phyloP scores from a whole-genome alignment of 495 filamentous ascomycete genomes.

The Penicillium bialowiezense region DNA sequence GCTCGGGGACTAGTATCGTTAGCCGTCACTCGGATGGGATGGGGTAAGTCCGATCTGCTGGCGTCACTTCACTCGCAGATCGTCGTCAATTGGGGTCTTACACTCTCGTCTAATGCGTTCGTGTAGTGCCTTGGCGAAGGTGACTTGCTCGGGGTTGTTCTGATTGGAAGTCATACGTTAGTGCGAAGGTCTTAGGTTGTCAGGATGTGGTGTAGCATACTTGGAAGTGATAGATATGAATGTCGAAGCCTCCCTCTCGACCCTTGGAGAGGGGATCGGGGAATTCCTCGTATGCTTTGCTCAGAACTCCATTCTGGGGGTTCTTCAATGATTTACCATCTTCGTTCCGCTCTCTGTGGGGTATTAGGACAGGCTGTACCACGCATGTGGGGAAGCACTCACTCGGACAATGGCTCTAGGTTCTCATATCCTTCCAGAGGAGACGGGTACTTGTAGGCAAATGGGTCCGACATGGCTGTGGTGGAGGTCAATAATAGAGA shows the following conservation, averaged over 20 bases:
- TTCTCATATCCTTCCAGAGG: conserved; percentile 67
- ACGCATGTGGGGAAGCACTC: conserved; percentile 20
- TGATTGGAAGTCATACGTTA: no score
- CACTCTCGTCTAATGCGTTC: conserved; percentile 80
- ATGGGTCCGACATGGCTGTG: conserved; percentile 35
- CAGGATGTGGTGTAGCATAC: conserved; percentile 25
- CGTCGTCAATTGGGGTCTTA: conserved; percentile 30
- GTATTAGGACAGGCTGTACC: neutral
- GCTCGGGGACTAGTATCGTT: conserved; percentile 65
- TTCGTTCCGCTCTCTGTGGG: conserved; percentile 42
- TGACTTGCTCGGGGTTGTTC: conserved; percentile 56
- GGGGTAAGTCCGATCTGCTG: no score
- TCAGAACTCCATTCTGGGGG: conserved; percentile 51
- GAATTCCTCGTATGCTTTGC: conserved; percentile 64
- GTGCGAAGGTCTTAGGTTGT: no score
- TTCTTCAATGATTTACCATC: conserved; percentile 70
- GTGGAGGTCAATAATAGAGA: neutral
- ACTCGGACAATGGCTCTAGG: conserved; percentile 60
- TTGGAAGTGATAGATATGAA: conserved; percentile 78
- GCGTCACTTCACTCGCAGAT: no score
- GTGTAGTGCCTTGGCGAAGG: conserved; percentile 69
- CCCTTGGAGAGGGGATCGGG: conserved; percentile 61
- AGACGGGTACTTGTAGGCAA: conserved; percentile 53
- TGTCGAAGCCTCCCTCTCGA: conserved; percentile 61
- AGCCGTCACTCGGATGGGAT: no score